Conservation (phyloP, 2,329 filamentous ascomycete genomes). For the Sphaerulina populicola region DNA sequence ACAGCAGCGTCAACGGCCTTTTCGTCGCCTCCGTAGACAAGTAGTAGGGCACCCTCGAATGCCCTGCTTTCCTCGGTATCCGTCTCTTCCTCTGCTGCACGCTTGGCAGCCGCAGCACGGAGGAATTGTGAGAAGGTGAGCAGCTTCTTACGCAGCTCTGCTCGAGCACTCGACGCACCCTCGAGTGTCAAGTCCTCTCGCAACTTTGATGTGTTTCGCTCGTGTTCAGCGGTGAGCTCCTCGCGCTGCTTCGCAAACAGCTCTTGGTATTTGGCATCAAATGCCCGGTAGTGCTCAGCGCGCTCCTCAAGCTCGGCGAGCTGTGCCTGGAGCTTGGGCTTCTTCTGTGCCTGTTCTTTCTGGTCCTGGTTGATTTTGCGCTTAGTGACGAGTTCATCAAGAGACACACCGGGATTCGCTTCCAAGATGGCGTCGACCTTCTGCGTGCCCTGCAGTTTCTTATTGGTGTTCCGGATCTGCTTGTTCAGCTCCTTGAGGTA, state of each 20-base stretch:
- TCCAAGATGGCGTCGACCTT: constrained; percentile 63
- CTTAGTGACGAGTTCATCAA: constrained; percentile 62
- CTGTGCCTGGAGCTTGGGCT: constrained; percentile 61
- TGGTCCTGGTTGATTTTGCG: constrained; percentile 76
- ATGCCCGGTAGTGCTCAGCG: constrained; percentile 63
- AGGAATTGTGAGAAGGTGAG: constrained; percentile 71
- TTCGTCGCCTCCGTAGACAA: constrained; percentile 71
- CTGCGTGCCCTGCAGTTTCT: constrained; percentile 75
- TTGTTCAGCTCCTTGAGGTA: constrained; percentile 87
- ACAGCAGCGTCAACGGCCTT: constrained; percentile 65
- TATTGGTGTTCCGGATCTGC: constrained; percentile 86
- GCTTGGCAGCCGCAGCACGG: constrained; percentile 64
- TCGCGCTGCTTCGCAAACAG: constrained; percentile 52
- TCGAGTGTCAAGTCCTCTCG: constrained; percentile 50
- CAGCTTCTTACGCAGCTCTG: constrained; percentile 52
- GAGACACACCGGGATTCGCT: constrained; percentile 60
- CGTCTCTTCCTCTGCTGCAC: constrained; percentile 58
- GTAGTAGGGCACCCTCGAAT: constrained; percentile 68
- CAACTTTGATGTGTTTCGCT: constrained; percentile 49
- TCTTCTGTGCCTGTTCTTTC: constrained; percentile 68
- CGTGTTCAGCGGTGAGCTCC: constrained; percentile 47
- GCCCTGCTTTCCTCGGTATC: constrained; percentile 69
- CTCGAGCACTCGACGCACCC: constrained; percentile 41
- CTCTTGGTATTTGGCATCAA: constrained; percentile 62
- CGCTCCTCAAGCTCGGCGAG: constrained; percentile 65